These are phyloP conservation scores for Wickerhamomyces ciferrii DNA, from an alignment of 805 yeast genomes.

Conservation along the genomic window DNA sequence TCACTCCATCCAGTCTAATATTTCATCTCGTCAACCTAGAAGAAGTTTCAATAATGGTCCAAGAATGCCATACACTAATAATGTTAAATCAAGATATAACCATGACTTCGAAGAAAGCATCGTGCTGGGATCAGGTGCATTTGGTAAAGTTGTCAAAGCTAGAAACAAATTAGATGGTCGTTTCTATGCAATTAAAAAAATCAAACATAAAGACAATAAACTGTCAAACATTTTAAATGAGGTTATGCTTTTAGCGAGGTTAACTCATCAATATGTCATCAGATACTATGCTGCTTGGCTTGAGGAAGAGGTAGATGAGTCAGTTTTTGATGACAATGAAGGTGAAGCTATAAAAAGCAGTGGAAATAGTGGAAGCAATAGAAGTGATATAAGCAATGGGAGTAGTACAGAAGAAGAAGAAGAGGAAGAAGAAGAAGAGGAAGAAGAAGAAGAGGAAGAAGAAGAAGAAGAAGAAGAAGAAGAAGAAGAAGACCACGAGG, in stretches of 20 bases:
- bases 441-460: too few species aligned
- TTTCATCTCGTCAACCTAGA: conserved; percentile 20
- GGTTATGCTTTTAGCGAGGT: conserved; percentile 84
- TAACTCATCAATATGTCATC: conserved; percentile 94
- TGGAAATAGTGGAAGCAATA: conserved; percentile 3
- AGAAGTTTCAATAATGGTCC: conserved; percentile 37
- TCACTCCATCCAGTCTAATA: conserved; percentile 21
- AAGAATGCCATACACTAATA: conserved; percentile 26
- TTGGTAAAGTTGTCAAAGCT: conserved; percentile 98
- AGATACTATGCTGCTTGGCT: conserved; percentile 97
- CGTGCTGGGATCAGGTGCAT: conserved; percentile 88
- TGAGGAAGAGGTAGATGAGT: conserved; percentile 54
- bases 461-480: conserved; percentile 17
- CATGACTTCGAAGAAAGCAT: conserved; percentile 95
- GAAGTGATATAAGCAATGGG: conserved; percentile 13
- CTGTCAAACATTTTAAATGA: conserved; percentile 81
- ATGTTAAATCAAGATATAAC: conserved; percentile 65
- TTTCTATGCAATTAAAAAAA: conserved; percentile 90
- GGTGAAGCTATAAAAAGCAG: conserved; percentile 18
- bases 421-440: conserved; percentile 12
- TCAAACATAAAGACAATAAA: conserved; percentile 75
- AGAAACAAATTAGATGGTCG: conserved; percentile 91
- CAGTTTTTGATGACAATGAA: conserved; percentile 28
- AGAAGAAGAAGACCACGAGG: conserved; percentile 9
- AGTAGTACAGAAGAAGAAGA: conserved; percentile 11